Conservation (phyloP, 1,284 basidiomycete species). For the Rhodotorula sp. region DNA sequence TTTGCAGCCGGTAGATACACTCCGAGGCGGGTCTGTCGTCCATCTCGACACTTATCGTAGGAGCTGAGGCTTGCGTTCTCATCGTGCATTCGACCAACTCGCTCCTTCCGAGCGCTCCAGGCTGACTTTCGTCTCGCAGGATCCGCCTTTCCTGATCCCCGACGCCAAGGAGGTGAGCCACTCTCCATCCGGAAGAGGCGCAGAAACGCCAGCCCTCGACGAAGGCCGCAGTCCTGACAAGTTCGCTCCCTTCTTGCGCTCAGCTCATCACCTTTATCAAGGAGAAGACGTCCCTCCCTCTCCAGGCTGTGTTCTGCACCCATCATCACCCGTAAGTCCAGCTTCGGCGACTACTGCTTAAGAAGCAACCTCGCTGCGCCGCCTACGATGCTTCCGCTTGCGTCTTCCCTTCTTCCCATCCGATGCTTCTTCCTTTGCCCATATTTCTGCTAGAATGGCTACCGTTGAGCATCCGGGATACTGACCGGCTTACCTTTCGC, state of each 20-base stretch:
- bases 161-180: slow-evolving; percentile 6
- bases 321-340: slow-evolving; percentile 6
- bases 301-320: slow-evolving; percentile 2
- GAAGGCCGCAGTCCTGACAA: not conserved
- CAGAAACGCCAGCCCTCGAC: not conserved
- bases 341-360: not conserved
- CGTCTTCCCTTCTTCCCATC: not conserved
- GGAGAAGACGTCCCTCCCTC: not conserved
- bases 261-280: slow-evolving; percentile 9
- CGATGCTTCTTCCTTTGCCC: too few species aligned
- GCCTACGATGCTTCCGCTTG: not conserved
- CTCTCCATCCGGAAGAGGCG: too few species aligned
- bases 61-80: not conserved
- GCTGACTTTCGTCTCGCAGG: not conserved
- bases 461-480: too few species aligned
- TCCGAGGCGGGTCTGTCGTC: slow-evolving; percentile 2
- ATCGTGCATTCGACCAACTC: not conserved
- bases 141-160: slow-evolving; percentile 16
- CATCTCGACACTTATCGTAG: slow-evolving; percentile 21
- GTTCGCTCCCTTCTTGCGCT: too few species aligned
- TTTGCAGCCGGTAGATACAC: not conserved
- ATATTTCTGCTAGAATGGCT: too few species aligned
- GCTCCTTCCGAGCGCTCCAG: not conserved
- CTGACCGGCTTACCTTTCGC: too few species aligned
- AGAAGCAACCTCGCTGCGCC: not conserved